Base-by-base conservation (phyloP, 2,329 filamentous ascomycete genomes). In the Torrubiellomyces zombiae region DNA sequence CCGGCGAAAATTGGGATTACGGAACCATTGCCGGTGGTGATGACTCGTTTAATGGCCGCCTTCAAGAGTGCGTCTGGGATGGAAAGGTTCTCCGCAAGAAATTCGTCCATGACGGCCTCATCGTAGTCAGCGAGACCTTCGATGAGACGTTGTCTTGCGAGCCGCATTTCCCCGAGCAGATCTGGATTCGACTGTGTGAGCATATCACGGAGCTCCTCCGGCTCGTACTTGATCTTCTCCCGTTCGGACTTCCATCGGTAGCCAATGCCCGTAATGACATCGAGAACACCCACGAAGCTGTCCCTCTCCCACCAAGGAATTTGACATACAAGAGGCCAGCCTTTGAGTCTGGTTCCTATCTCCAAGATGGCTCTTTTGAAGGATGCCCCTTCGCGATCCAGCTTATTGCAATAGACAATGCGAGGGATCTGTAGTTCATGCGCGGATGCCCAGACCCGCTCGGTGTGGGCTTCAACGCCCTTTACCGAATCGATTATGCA, bases 401-500 rank as follows among this genome's bases (percentile, higher is more conserved):
- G 60, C 42, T 83, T 83, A 51, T 85, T 83, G 39, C 82, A 67
- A 36, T 74, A 82, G 23, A 81, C 60, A 25, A 83, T 65, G 14
- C 82, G 66, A 0, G 89, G 89, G 20, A 95, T 92, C 13, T 62
- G 63, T 45, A 92, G 92, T 22, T 75, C 71, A 26, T 78, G 80
- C 6, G 89, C 85, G 34, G 93, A 89, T 9, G 68, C 64, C 89
- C 89, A 98, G 3, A 98, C 89, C 39, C 92, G 76, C 47, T 98
- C 89, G 0, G 89, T 95, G 46, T 95, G 89, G 2, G 89, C 86
- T 51, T 98, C 89, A 13, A 98, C 89, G 2, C 83, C 83, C 32
- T 86, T 83, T 18, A 93, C 83, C 0, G 80, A 83, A 45, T 93
- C 83, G 6, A 93, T 70, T 40, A 93, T 85, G 41, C 82, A 92